Evolutionary conservation across 371 early-diverging fungal species (phyloP).

Genomic region (Mortierella sp.): DNA sequence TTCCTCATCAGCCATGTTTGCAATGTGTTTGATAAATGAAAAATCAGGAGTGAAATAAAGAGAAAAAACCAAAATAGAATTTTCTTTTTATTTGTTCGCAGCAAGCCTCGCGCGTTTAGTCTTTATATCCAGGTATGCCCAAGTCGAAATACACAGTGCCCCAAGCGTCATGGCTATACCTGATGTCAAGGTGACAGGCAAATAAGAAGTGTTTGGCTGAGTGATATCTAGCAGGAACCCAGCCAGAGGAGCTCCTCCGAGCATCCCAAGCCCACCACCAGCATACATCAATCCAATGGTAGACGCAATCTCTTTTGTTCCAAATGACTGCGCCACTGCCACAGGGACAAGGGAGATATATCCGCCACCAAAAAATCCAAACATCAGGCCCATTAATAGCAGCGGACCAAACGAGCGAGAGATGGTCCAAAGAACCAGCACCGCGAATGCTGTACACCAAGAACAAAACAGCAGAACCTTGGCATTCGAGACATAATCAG

Average conservation of each 20-base stretch:
- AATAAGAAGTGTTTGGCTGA: constrained; percentile 34
- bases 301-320: constrained; percentile 44
- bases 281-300: constrained; percentile 49
- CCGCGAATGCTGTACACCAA: constrained; percentile 43
- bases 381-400: constrained; percentile 28
- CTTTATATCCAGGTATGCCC: constrained; percentile 30
- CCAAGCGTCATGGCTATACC: constrained; percentile 33
- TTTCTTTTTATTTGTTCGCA: constrained; percentile 5
- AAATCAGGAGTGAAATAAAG: constrained; percentile 3
- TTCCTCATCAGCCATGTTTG: constrained; percentile 28
- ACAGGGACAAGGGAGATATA: constrained; percentile 48
- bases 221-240: constrained; percentile 48
- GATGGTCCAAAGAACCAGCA: constrained; percentile 45
- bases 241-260: constrained; percentile 47
- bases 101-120: constrained; percentile 12
- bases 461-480: constrained; percentile 37
- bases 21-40: neutral
- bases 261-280: constrained; percentile 42
- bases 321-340: constrained; percentile 45
- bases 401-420: constrained; percentile 25
- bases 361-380: constrained; percentile 46
- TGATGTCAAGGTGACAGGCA: constrained; percentile 44
- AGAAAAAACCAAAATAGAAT: neutral
- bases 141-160: constrained; percentile 25
- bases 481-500: constrained; percentile 43